Base-by-base conservation (phyloP, 768 basidiomycete genomes). In the Cystofilobasidium capitatum region DNA sequence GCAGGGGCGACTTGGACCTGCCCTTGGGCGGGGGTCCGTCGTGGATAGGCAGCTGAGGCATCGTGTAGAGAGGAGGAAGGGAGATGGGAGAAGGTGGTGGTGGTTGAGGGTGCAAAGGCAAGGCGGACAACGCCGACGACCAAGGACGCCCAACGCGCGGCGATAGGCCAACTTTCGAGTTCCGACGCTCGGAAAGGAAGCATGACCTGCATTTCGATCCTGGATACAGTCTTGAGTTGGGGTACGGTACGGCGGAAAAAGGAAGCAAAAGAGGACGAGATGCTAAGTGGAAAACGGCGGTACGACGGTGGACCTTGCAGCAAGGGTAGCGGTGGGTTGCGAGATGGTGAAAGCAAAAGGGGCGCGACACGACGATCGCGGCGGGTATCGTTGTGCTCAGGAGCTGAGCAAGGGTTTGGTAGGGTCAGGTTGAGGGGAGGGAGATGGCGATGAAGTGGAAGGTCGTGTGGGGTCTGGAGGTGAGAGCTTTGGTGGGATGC, bases 1-100 rank as follows among this genome's bases (percentile, higher is more conserved):
- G 57, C 16, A 66, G 22, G 7, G 59, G 65, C 16, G 58, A 39
- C n/a, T 42, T 40, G 22, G 37, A 51, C 17, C 36, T 44, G n/a
- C 20, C 4, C 2, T 16, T 37, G 36, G 57, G 17, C 9, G 42
- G n/a, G 13, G 58, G 42, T n/a, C 65, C 47, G 35, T 66, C 65
- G 36, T 66, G 65, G 12, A 66, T n/a, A 4, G 63, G 63, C 12
- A 64, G 63, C 26, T 37, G 37, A 31, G 51, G 51, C 63, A 64
- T 64, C 6, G 3, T 47, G 59, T 8, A 4, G 22, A n/a, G 6
- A 35, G 22, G 33, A 33, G n/a, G 33, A 37, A 33, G 37, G 37
- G 51, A 55, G n/a, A n/a, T n/a, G 6, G 51, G 51, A 33, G 51
- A 55, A 26, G 26, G 49, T 4, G n/a, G 51, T 55, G 9, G 31